Percentiles rank a stretch among this genome's conserved stretches.
Evolutionary conservation across 2,329 filamentous ascomycete species (phyloP).

Genomic region (Epichloe coenophiala): DNA sequence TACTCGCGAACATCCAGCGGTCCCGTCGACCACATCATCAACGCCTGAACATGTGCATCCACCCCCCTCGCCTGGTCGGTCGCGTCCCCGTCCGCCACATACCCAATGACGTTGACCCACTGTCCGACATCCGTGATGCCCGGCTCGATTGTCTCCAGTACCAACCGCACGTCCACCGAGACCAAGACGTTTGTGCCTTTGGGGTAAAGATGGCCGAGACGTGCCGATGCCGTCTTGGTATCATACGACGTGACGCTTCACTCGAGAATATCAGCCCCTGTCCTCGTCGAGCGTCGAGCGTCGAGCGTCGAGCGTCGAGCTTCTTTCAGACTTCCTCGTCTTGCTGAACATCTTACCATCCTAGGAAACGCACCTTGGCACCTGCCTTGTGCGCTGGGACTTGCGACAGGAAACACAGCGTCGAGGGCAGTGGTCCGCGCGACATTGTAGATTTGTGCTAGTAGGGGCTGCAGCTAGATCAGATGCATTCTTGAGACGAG

Average conservation of each 20-base stretch:
- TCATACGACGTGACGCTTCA: slow-evolving; percentile 38
- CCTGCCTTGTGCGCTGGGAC: slow-evolving; percentile 37
- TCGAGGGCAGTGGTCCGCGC: slow-evolving; percentile 48
- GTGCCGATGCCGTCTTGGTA: slow-evolving; percentile 44
- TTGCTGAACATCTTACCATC: slow-evolving; percentile 51
- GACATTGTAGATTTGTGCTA: slow-evolving; percentile 27
- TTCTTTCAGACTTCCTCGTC: background rate
- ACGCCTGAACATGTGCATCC: slow-evolving; percentile 49
- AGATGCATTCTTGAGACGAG: too few relatives aligned
- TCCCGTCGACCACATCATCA: slow-evolving; percentile 66
- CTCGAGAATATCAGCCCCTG: background rate
- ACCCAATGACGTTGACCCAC: slow-evolving; percentile 85
- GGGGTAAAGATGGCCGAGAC: slow-evolving; percentile 55
- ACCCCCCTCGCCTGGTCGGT: background rate
- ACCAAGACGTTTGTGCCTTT: slow-evolving; percentile 31
- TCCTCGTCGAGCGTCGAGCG: background rate
- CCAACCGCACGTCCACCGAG: slow-evolving; percentile 55
- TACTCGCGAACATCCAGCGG: slow-evolving; percentile 60
- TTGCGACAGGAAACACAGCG: slow-evolving; percentile 50
- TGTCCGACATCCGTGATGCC: slow-evolving; percentile 58
- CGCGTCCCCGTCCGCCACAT: slow-evolving; percentile 31
- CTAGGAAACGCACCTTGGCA: slow-evolving; percentile 82
- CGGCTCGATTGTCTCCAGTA: slow-evolving; percentile 51
- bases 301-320: background rate
- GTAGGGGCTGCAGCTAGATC: background rate